Evolutionary conservation across 2,329 filamentous ascomycete species (phyloP).

Genomic region (Microcyclospora pomicola): DNA sequence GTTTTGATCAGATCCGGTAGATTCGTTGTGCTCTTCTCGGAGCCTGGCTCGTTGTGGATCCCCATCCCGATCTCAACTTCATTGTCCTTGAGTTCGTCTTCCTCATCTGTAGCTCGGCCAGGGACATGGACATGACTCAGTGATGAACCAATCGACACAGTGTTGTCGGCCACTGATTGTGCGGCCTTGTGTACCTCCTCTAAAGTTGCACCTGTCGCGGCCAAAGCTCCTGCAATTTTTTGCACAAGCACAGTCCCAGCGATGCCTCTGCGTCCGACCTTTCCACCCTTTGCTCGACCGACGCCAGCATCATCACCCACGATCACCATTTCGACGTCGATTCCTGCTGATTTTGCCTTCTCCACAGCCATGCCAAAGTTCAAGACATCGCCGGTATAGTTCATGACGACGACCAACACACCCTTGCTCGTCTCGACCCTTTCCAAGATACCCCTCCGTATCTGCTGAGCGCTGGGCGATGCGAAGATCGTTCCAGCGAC

Average conservation of each 20-base stretch:
- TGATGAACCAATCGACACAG: constrained; percentile 75
- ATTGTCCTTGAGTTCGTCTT: constrained; percentile 44
- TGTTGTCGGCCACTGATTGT: constrained; percentile 55
- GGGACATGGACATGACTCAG: constrained; percentile 89
- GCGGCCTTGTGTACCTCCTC: constrained; percentile 62
- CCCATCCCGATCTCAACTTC: constrained; percentile 61
- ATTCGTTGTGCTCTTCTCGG: constrained; percentile 29
- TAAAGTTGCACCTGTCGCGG: constrained; percentile 49
- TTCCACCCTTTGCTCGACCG: constrained; percentile 66
- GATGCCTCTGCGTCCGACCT: constrained; percentile 81
- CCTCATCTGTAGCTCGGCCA: constrained; percentile 48
- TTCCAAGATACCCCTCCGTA: constrained; percentile 59
- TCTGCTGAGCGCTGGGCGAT: constrained; percentile 67
- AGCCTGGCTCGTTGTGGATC: constrained; percentile 48
- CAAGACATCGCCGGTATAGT: constrained; percentile 50
- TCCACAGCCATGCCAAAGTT: constrained; percentile 92
- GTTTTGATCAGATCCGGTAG: constrained; percentile 35
- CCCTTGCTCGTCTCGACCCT: constrained; percentile 59
- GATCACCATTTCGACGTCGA: constrained; percentile 75
- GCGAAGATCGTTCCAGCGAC: constrained; percentile 83
- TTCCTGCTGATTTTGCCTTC: constrained; percentile 69
- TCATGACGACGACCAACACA: constrained; percentile 86
- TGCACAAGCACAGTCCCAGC: constrained; percentile 84
- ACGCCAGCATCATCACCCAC: constrained; percentile 89
- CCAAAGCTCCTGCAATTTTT: constrained; percentile 76